Evolutionary conservation across 2,329 filamentous ascomycete genomes (phyloP), one percentile per base, ranked within the genome.

Genomic region (Fusarium oligoseptatum): DNA sequence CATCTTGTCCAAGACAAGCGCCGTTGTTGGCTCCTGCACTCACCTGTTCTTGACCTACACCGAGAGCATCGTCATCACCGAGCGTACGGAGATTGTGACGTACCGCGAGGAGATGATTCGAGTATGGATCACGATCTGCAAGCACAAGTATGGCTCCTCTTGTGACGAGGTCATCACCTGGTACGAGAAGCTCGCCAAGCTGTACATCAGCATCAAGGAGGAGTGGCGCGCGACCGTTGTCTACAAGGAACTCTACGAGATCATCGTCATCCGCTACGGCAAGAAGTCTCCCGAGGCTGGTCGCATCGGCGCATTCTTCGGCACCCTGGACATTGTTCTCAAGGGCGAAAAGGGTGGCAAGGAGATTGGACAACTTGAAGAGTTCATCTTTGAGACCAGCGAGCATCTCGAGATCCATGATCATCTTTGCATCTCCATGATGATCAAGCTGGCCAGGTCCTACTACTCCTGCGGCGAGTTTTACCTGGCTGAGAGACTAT

Each of bases 101-200:
- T 82, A 79, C 17, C 81, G 83, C 5, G 83, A 84, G 69, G 79
- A 83, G 74, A 83, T 84, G 77, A 82, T 84, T 34, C 77, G 77
- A 0, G 75, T 82, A 70, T 83, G 83, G 77, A 84, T 85, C 6
- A 78, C 82, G 34, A 79, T 84, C 5, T 82, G 79, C 75, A 82
- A 80, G 66, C 74, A 76, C 69, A 82, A 80, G 66, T 78, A 83
- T 20, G 83, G 83, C 4, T 57, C 67, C 1, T 73, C 80, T 1
- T 82, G 80, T n/a, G 80, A 84, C 22, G 76, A 80, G 9, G 82
- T 84, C 24, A 81, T 84, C 50, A 77, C 70, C 60, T 84, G 83
- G 82, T 77, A 82, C 62, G 76, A 83, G 73, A 74, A 76, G 12
- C 79, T 85, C 1, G 79, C 80, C n/a, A 79, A 82, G 64, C 78